A percentile compares a stretch with the other conserved stretches of the same genome.
phyloP scores from a whole-genome alignment of 257 asterid species.

The Solanum sejunctum region DNA sequence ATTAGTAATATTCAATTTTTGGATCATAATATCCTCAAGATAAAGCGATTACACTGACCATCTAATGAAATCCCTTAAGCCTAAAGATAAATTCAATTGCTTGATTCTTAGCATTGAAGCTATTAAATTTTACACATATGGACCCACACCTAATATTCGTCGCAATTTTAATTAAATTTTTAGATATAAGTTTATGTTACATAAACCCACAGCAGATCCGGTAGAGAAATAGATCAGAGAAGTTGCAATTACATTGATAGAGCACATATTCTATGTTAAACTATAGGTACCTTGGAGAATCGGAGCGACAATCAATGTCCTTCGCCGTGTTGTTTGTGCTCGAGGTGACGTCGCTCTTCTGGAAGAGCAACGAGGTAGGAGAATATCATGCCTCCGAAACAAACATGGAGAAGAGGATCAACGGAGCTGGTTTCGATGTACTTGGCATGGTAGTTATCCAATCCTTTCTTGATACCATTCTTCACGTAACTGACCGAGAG shows the following conservation, averaged over 20 bases:
- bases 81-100: not conserved
- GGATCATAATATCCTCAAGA: not conserved
- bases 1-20: not conserved
- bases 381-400: constrained; percentile 75
- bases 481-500: constrained; percentile 29
- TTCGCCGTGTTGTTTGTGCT: constrained; percentile 51
- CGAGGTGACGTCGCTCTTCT: constrained; percentile 97
- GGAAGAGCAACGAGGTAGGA: constrained; percentile 91
- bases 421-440: constrained; percentile 64
- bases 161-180: not conserved
- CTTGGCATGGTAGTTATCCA: constrained; percentile 60
- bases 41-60: not conserved
- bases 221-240: not conserved
- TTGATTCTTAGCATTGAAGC: not conserved
- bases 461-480: constrained; percentile 30
- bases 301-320: not conserved
- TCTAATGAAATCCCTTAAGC: not conserved
- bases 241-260: not conserved
- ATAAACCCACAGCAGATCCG: not conserved
- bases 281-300: not conserved
- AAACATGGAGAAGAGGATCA: constrained; percentile 61
- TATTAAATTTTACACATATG: not conserved
- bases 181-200: not conserved
- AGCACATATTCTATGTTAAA: not conserved
- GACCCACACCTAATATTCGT: not conserved